A percentile compares a stretch with the other conserved stretches of the same genome.
phyloP scores from a whole-genome alignment of 805 yeast genomes.

The Diddensiella caesifluorescens region DNA sequence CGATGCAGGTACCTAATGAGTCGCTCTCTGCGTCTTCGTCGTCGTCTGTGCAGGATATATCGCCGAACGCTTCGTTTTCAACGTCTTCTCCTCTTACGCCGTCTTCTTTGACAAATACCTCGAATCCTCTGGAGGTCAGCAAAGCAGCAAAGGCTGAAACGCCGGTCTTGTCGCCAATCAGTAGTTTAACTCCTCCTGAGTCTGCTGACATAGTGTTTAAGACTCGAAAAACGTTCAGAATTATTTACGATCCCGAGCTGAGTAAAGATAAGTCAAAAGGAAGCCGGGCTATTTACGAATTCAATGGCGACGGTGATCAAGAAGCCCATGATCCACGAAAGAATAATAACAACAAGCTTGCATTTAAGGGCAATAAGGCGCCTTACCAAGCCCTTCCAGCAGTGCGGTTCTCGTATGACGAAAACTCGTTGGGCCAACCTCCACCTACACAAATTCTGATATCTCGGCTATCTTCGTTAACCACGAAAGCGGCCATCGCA shows the following conservation, averaged over 20 bases:
- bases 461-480: constrained; percentile 51
- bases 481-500: constrained; percentile 16
- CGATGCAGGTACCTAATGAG: neutral
- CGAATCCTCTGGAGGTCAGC: too few species aligned
- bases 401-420: constrained; percentile 50
- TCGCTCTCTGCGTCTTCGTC: neutral
- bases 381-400: constrained; percentile 21
- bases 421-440: constrained; percentile 66
- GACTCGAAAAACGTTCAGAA: constrained; percentile 25
- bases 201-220: constrained; percentile 1
- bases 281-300: constrained; percentile 33
- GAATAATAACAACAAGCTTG: constrained; percentile 5
- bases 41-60: neutral
- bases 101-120: neutral
- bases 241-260: constrained; percentile 48
- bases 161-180: neutral
- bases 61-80: constrained; percentile 1
- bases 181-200: neutral
- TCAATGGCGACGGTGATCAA: constrained; percentile 29
- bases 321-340: constrained; percentile 15
- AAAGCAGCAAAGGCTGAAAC: neutral
- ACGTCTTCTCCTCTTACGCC: constrained; percentile 1
- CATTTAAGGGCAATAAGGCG: constrained; percentile 21
- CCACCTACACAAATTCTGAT: constrained; percentile 68
- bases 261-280: constrained; percentile 42